Conservation (phyloP, 1,139 yeast genomes). For the Suhomyces bribrorum region DNA sequence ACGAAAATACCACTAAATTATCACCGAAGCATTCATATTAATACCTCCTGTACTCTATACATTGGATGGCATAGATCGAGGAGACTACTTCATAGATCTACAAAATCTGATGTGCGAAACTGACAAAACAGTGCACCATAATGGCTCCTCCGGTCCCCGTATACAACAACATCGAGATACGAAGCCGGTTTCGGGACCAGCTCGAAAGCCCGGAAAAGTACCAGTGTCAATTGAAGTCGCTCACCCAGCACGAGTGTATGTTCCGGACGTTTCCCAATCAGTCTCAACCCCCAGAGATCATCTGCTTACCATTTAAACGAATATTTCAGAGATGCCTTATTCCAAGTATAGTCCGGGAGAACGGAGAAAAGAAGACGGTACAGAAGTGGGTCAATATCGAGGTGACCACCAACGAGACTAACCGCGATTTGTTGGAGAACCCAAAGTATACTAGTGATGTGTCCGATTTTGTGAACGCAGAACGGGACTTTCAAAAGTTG, state of each 20-base stretch:
- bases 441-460: conserved; percentile 31
- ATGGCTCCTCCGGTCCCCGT: conserved; percentile 57
- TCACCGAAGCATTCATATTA: no score
- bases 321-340: conserved; percentile 51
- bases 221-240: conserved; percentile 43
- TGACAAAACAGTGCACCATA: not conserved
- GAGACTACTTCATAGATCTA: not conserved
- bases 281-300: conserved; percentile 38
- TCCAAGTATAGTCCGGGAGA: conserved; percentile 21
- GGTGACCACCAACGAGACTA: conserved; percentile 41
- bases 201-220: conserved; percentile 34
- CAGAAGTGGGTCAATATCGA: conserved; percentile 47
- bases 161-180: conserved; percentile 32
- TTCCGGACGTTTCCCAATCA: conserved; percentile 30
- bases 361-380: conserved; percentile 26
- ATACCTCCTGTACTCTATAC: no score
- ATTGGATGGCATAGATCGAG: no score
- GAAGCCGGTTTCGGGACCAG: conserved; percentile 27
- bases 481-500: conserved; percentile 36
- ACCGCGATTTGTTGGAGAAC: conserved; percentile 28
- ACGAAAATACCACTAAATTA: no score
- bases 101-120: not conserved
- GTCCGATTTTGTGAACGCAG: conserved; percentile 40
- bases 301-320: conserved; percentile 57
- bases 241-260: conserved; percentile 55